Evolutionary conservation across 176 grass and related monocot genomes (phyloP).

Genomic region (Carex cristatella): DNA sequence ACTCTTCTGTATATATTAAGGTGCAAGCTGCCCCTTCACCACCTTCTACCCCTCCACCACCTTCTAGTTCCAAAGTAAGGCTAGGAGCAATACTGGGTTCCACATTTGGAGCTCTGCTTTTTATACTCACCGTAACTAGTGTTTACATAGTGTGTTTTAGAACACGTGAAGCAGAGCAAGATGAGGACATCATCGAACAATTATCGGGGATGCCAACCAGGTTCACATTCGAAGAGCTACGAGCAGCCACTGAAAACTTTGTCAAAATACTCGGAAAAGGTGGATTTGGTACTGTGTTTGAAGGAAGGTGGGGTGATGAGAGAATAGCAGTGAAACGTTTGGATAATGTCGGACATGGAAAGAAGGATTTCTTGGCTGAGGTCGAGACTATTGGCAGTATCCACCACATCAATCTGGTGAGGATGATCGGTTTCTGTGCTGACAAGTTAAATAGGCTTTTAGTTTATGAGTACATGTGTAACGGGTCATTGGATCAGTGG

Average conservation of each 20-base stretch:
- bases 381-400: slow-evolving; percentile 48
- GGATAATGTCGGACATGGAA: slow-evolving; percentile 33
- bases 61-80: background rate
- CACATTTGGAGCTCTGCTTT: background rate
- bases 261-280: slow-evolving; percentile 33
- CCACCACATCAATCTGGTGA: slow-evolving; percentile 55
- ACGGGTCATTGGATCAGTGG: slow-evolving; percentile 56
- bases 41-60: no score
- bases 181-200: slow-evolving; percentile 14
- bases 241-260: slow-evolving; percentile 30
- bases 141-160: background rate
- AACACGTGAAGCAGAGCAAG: background rate
- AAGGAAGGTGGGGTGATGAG: slow-evolving; percentile 14
- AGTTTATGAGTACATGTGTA: slow-evolving; percentile 44
- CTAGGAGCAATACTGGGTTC: background rate
- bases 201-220: slow-evolving; percentile 33
- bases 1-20: slow-evolving; percentile 27
- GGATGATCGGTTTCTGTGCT: slow-evolving; percentile 44
- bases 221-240: slow-evolving; percentile 23
- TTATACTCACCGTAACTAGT: no score
- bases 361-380: slow-evolving; percentile 49
- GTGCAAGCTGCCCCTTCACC: slow-evolving; percentile 12
- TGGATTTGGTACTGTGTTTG: slow-evolving; percentile 42
- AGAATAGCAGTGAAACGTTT: slow-evolving; percentile 43
- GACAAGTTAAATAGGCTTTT: slow-evolving; percentile 37